Conservation (phyloP, 805 yeast species). For the Candida coquimbonensis region DNA sequence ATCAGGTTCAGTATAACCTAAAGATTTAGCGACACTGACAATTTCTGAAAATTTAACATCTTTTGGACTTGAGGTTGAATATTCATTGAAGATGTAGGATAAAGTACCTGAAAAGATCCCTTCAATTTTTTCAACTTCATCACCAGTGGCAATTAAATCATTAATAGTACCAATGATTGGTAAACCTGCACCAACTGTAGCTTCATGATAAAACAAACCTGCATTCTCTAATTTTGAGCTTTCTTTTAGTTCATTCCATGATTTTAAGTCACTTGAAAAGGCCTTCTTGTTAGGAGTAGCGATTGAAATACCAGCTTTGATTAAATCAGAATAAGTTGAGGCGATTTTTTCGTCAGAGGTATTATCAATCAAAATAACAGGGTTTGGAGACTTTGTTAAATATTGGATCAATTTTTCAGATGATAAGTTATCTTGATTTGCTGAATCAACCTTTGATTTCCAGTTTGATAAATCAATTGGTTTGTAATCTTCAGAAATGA, state of each 20-base stretch:
- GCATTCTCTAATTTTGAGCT: conserved; percentile 43
- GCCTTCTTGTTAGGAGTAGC: conserved; percentile 99
- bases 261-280: conserved; percentile 65
- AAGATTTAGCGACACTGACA: conserved; percentile 77
- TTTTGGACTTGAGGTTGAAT: conserved; percentile 59
- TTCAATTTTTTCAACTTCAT: conserved; percentile 82
- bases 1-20: conserved; percentile 98
- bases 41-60: conserved; percentile 80
- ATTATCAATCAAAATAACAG: conserved; percentile 87
- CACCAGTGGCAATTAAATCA: conserved; percentile 90
- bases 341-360: conserved; percentile 83
- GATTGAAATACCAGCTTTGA: conserved; percentile 74
- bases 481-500: conserved; percentile 59
- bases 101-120: conserved; percentile 96
- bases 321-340: conserved; percentile 64
- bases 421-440: conserved; percentile 40
- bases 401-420: conserved; percentile 53
- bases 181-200: conserved; percentile 97
- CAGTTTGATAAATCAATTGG: conserved; percentile 64
- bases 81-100: conserved; percentile 91
- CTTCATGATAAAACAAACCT: conserved; percentile 89
- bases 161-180: conserved; percentile 86
- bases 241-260: conserved; percentile 72
- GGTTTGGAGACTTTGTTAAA: conserved; percentile 58
- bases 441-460: conserved; percentile 39